These are phyloP conservation scores for Cenchrus americanus DNA, from an alignment of 176 grass and related monocot genomes.

Conservation along the genomic window DNA sequence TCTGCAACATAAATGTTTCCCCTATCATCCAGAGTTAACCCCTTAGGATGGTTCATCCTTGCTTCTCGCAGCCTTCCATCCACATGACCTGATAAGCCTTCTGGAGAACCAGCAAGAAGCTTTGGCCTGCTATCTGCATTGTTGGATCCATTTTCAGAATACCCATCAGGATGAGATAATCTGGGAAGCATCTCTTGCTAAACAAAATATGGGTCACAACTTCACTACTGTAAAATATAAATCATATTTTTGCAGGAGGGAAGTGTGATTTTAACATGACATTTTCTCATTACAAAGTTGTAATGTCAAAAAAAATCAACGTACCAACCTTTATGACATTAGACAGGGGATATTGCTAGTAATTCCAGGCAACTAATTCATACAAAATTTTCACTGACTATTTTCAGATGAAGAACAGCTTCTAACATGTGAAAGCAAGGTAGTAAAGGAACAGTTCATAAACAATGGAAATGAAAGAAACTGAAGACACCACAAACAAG, in stretches of 20 bases:
- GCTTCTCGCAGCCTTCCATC: constrained; percentile 79
- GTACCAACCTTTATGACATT: neutral
- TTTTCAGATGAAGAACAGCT: neutral
- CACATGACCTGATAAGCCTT: constrained; percentile 86
- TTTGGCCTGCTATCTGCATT: constrained; percentile 96
- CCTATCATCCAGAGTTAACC: constrained; percentile 80
- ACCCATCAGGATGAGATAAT: neutral
- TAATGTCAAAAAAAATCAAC: neutral
- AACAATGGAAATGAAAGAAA: constrained; percentile 24
- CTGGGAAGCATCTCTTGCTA: neutral
- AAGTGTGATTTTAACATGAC: too few relatives aligned
- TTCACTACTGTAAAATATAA: neutral
- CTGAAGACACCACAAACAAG: constrained; percentile 7
- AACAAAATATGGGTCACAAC: neutral
- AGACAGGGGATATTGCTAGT: neutral
- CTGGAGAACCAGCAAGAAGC: constrained; percentile 81
- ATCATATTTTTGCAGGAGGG: neutral
- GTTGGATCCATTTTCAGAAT: constrained; percentile 30
- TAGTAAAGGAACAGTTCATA: neutral
- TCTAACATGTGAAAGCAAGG: neutral
- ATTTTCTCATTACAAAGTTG: neutral
- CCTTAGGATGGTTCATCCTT: constrained; percentile 89
- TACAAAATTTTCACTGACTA: neutral
- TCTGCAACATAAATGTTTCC: constrained; percentile 98
- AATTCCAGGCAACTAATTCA: neutral